These are phyloP conservation scores for Ceratorhiza oryzae-sativae DNA, from an alignment of 1,284 basidiomycete genomes.

Conservation along the genomic window DNA sequence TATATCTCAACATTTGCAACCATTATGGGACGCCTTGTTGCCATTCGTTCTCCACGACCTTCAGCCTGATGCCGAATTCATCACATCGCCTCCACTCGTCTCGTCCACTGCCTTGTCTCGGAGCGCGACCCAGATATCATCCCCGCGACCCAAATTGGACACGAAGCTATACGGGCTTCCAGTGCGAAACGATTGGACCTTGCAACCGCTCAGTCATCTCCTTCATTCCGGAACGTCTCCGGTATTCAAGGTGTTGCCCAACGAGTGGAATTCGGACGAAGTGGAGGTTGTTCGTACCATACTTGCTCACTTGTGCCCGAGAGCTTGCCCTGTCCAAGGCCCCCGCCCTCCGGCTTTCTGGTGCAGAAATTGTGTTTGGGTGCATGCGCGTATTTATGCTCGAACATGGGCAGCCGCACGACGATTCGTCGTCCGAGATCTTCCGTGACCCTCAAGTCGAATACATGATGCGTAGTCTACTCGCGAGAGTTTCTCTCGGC, in stretches of 20 bases:
- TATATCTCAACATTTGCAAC: conserved; percentile 59
- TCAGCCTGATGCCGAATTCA: conserved; percentile 46
- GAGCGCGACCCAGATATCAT: conserved; percentile 36
- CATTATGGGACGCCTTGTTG: conserved; percentile 58
- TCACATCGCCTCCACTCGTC: conserved; percentile 47
- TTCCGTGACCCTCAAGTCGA: conserved; percentile 71
- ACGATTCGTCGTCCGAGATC: conserved; percentile 66
- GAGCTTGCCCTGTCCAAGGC: conserved; percentile 51
- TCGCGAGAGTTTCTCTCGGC: conserved; percentile 62
- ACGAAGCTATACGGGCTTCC: conserved; percentile 62
- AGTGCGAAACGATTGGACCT: conserved; percentile 73
- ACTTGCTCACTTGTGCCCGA: conserved; percentile 58
- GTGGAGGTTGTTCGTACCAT: conserved; percentile 76
- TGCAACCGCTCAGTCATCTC: conserved; percentile 79
- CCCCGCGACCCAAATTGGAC: conserved; percentile 28
- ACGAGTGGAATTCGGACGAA: conserved; percentile 82
- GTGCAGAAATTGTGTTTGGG: conserved; percentile 70
- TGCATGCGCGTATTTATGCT: conserved; percentile 97
- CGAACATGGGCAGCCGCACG: conserved; percentile 65
- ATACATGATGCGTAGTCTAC: conserved; percentile 63
- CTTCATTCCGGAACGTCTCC: conserved; percentile 78
- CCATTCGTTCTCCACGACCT: conserved; percentile 67
- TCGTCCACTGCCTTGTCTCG: conserved; percentile 49
- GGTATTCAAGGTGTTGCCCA: conserved; percentile 72
- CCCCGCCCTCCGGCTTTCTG: conserved; percentile 59